Evolutionary conservation across 1,284 basidiomycete species (phyloP), one percentile per base, ranked within the genome.

Genomic region (Volvariella surrecta): DNA sequence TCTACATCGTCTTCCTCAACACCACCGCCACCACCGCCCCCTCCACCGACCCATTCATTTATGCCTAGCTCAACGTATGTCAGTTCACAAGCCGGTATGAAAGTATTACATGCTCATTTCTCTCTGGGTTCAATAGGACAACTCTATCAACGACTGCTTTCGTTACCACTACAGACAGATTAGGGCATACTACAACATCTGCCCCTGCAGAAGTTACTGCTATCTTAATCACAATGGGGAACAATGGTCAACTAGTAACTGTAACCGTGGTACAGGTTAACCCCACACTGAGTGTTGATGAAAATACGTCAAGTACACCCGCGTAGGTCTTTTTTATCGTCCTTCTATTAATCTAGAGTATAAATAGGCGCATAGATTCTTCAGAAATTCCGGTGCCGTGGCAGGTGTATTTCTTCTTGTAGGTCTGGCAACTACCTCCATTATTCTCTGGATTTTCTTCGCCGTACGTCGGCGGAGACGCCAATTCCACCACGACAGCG

Each of bases 371-470:
- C 37, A 24, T 52, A 86, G 82, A 45, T 89, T 89, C 59, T 87
- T 89, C 61, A 54, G 60, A 20, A 79, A 86, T 54, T 82, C 78
- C 30, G 83, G 82, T 17, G 85, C 84, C 10, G 85, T 89, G 2
- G 77, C 77, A 4, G 86, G 78, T 37, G 82, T 87, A 17, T 89
- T 88, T 54, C 70, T 84, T 31, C 73, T 88, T 22, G 82, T 86
- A 9, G 86, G 83, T 30, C 69, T 89, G 18, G 78, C 83, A 9
- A 73, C 69, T 3, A 77, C 80, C 1, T 76, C 82, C 8, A 82
- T 89, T 45, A 56, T 79, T 30, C 65, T 87, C 28, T 86, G 79
- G 68, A 63, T 84, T 44, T 60, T 85, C 52, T 86, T 87, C 58
- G 81, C 76, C 43, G 58, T 84, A 47, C 76, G 79, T 17, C 72